Percentiles rank a stretch among this genome's conserved stretches.
Evolutionary conservation across 305 asterid genomes (phyloP).

Genomic region (Rubia peregrina): DNA sequence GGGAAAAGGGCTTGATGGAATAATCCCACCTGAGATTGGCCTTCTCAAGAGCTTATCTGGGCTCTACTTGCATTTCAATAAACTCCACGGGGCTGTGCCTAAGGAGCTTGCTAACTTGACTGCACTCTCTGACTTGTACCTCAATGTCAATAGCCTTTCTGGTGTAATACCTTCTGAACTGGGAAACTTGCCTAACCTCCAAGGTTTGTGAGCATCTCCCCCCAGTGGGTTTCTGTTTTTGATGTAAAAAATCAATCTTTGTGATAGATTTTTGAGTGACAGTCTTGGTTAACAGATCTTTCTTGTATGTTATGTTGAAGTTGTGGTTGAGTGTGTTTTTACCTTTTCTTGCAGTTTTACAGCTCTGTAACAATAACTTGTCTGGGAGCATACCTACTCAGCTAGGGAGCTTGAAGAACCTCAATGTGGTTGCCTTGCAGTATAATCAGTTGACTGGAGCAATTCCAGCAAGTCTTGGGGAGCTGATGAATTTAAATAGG

Average conservation of each 20-base stretch:
- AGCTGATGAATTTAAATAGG: slow-evolving; percentile 50
- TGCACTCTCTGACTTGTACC: slow-evolving; percentile 84
- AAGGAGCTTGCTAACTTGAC: slow-evolving; percentile 60
- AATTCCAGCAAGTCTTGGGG: slow-evolving; percentile 82
- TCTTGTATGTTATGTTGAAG: slow-evolving; percentile 4
- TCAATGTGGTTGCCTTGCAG: slow-evolving; percentile 79
- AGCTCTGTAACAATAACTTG: slow-evolving; percentile 74
- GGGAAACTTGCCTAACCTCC: slow-evolving; percentile 56
- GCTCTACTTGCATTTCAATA: slow-evolving; percentile 80
- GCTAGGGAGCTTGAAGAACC: slow-evolving; percentile 57
- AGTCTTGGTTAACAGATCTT: slow-evolving; percentile 19
- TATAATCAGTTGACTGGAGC: slow-evolving; percentile 75
- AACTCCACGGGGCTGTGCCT: slow-evolving; percentile 80
- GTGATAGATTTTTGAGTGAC: not conserved
- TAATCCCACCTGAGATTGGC: slow-evolving; percentile 82
- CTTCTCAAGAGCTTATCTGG: slow-evolving; percentile 67
- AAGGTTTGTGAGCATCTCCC: slow-evolving; percentile 37
- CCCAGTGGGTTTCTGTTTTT: not conserved
- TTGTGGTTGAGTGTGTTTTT: not conserved
- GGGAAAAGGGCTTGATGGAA: slow-evolving; percentile 73
- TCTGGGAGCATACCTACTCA: slow-evolving; percentile 70
- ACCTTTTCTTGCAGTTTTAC: slow-evolving; percentile 54
- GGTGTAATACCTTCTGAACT: slow-evolving; percentile 74
- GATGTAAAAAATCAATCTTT: slow-evolving; percentile 18
- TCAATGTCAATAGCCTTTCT: slow-evolving; percentile 68